Conservation (phyloP, 1,284 basidiomycete species). For the Leccinum pachyderme region DNA sequence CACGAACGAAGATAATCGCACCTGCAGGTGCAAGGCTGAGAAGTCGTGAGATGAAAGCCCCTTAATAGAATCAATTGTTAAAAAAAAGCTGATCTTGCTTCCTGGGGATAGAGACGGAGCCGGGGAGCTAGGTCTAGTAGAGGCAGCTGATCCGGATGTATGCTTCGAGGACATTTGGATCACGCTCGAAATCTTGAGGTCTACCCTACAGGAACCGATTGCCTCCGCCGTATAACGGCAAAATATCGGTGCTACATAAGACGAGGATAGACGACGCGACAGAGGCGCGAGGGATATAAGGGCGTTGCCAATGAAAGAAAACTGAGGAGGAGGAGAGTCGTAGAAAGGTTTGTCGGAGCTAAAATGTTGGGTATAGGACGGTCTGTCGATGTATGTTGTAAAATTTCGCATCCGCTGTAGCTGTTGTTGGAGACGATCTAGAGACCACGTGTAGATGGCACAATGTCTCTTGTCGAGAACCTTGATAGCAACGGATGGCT, state of each 20-base stretch:
- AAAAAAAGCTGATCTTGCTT: conserved; percentile 76
- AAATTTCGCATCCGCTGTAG: conserved; percentile 93
- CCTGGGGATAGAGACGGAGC: conserved; percentile 62
- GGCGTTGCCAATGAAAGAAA: conserved; percentile 90
- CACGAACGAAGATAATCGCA: conserved; percentile 78
- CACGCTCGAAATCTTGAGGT: conserved; percentile 76
- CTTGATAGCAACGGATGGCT: conserved; percentile 88
- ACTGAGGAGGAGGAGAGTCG: conserved; percentile 79
- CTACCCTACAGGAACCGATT: conserved; percentile 86
- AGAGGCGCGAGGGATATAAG: conserved; percentile 82
- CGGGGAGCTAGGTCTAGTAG: conserved; percentile 70
- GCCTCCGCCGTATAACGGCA: conserved; percentile 91
- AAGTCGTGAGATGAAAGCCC: conserved; percentile 89
- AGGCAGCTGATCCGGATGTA: conserved; percentile 56
- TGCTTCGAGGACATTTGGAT: conserved; percentile 57
- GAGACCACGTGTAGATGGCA: conserved; percentile 89
- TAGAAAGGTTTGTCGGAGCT: conserved; percentile 92
- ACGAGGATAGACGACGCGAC: conserved; percentile 73
- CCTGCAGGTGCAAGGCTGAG: conserved; percentile 78
- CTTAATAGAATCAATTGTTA: conserved; percentile 83
- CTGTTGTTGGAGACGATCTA: conserved; percentile 85
- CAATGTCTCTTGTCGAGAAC: conserved; percentile 85
- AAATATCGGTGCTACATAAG: conserved; percentile 79
- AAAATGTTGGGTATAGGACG: conserved; percentile 91
- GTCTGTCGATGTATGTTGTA: conserved; percentile 88